Evolutionary conservation across 169 alveolate genomes (phyloP).

Genomic region (Plasmodium knowlesi): DNA sequence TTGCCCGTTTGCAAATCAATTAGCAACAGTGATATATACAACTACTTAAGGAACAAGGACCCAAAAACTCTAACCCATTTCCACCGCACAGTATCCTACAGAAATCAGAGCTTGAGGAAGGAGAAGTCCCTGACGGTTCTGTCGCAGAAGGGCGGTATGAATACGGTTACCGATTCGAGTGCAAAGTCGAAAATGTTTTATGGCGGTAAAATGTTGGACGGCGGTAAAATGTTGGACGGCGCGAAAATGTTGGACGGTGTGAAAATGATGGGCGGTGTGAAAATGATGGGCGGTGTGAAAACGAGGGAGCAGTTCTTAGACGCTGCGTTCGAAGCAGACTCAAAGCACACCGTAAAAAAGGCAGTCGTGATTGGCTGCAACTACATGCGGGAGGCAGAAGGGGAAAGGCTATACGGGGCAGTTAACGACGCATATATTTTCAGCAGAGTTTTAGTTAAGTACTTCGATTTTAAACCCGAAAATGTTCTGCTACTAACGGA

Average conservation of each 20-base stretch:
- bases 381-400: slow-evolving; percentile 80
- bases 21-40: slow-evolving; percentile 38
- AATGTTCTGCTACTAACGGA: slow-evolving; percentile 87
- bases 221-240: background rate
- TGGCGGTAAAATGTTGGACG: background rate
- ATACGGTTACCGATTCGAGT: background rate
- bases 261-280: background rate
- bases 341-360: slow-evolving; percentile 76
- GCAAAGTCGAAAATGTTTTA: too few species aligned
- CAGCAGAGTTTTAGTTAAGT: slow-evolving; percentile 87
- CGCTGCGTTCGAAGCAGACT: slow-evolving; percentile 22
- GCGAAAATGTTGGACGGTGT: background rate
- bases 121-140: background rate
- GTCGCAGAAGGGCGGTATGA: background rate
- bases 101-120: slow-evolving; percentile 28
- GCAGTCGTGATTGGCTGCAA: slow-evolving; percentile 92
- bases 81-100: slow-evolving; percentile 47
- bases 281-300: background rate
- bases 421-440: slow-evolving; percentile 91
- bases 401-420: slow-evolving; percentile 86
- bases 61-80: slow-evolving; percentile 4
- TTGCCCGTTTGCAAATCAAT: slow-evolving; percentile 24
- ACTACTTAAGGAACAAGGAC: slow-evolving; percentile 31
- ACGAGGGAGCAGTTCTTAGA: background rate
- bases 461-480: slow-evolving; percentile 85